Conservation (phyloP, 1,284 basidiomycete species). For the Austroboletus novae-zelandiae region DNA sequence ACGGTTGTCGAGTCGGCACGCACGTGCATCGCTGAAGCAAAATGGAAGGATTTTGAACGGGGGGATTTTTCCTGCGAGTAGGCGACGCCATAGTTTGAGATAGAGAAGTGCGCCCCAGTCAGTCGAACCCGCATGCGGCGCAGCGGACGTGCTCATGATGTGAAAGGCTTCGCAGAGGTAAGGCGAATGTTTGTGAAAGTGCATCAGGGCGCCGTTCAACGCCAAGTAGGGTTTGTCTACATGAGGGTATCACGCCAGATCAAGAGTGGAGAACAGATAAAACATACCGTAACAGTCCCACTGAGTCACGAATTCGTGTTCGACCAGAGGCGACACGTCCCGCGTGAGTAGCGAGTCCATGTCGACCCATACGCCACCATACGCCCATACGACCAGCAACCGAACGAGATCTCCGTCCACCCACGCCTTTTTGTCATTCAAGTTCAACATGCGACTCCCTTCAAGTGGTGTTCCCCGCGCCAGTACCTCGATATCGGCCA, state of each 20-base stretch:
- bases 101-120: slow-evolving; percentile 93
- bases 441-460: slow-evolving; percentile 54
- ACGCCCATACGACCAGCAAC: slow-evolving; percentile 81
- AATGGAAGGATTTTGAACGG: slow-evolving; percentile 91
- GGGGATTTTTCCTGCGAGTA: slow-evolving; percentile 66
- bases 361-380: slow-evolving; percentile 92
- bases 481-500: slow-evolving; percentile 65
- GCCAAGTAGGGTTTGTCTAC: slow-evolving; percentile 84
- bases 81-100: slow-evolving; percentile 83
- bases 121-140: slow-evolving; percentile 75
- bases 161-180: slow-evolving; percentile 96
- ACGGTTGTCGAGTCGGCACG: slow-evolving; percentile 84
- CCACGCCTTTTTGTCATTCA: slow-evolving; percentile 82
- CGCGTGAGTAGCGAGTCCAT: slow-evolving; percentile 92
- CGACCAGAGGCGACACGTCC: slow-evolving; percentile 78
- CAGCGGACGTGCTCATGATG: slow-evolving; percentile 72
- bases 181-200: slow-evolving; percentile 83
- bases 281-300: slow-evolving; percentile 93
- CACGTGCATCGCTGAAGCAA: slow-evolving; percentile 88
- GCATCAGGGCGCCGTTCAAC: slow-evolving; percentile 91
- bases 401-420: slow-evolving; percentile 88
- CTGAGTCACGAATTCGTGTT: slow-evolving; percentile 92
- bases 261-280: background rate
- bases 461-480: slow-evolving; percentile 77
- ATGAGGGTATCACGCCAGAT: background rate